A percentile compares a stretch with the other conserved stretches of the same genome.
Evolutionary conservation across 129 eudicot genomes (phyloP).

Genomic region (Escallonia rubra): DNA sequence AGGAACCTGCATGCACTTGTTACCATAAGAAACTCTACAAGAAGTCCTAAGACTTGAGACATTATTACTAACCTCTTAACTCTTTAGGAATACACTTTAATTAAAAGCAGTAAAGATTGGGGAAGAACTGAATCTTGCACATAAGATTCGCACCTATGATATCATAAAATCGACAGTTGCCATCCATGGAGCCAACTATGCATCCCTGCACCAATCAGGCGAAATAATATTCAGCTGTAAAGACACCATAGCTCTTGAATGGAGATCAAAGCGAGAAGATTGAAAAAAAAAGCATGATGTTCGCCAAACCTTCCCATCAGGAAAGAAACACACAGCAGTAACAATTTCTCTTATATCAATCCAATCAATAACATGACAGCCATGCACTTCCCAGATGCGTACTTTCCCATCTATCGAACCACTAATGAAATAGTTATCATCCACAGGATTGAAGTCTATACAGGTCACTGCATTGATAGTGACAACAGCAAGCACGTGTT

Average conservation of each 20-base stretch:
- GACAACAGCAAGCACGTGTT: not conserved
- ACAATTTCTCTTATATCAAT: constrained; percentile 42
- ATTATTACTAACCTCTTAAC: no score
- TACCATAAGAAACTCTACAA: no score
- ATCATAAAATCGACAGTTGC: constrained; percentile 70
- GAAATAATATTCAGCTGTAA: not conserved
- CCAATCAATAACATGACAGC: constrained; percentile 57
- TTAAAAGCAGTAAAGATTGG: not conserved
- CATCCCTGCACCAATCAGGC: constrained; percentile 55
- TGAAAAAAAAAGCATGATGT: not conserved
- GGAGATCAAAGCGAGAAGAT: not conserved
- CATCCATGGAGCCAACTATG: constrained; percentile 73
- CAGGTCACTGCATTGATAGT: constrained; percentile 67
- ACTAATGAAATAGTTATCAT: constrained; percentile 49
- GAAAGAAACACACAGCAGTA: constrained; percentile 57
- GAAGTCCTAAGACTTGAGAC: no score
- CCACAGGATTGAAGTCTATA: constrained; percentile 61
- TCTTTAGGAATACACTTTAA: not conserved
- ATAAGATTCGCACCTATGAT: constrained; percentile 38
- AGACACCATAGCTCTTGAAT: not conserved
- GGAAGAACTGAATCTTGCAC: not conserved
- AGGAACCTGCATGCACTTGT: no score
- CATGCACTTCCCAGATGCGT: constrained; percentile 46
- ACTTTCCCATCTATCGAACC: constrained; percentile 62
- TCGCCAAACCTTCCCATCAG: constrained; percentile 55